Evolutionary conservation across 2,329 filamentous ascomycete species (phyloP).

Genomic region (Pseudogymnoascus sp.): DNA sequence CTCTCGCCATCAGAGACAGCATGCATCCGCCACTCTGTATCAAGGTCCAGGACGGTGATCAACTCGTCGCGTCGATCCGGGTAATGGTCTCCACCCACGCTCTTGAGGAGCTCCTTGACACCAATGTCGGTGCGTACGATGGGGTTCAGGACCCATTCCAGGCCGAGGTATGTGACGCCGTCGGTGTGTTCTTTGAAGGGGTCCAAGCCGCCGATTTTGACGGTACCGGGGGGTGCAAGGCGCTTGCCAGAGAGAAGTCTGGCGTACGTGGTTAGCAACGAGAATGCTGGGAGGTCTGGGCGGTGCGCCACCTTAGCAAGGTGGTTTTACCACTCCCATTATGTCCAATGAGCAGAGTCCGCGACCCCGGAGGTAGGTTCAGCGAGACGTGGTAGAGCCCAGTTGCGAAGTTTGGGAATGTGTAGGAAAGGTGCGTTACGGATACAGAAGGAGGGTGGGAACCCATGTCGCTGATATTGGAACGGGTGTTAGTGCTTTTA

Average conservation of each 20-base stretch:
- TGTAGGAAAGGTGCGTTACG: constrained; percentile 73
- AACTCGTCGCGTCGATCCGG: constrained; percentile 78
- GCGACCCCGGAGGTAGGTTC: constrained; percentile 69
- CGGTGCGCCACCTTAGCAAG: constrained; percentile 49
- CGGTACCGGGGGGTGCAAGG: constrained; percentile 67
- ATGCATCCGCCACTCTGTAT: constrained; percentile 89
- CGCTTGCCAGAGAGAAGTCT: constrained; percentile 84
- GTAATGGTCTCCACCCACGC: constrained; percentile 79
- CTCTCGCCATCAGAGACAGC: constrained; percentile 90
- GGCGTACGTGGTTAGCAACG: not conserved
- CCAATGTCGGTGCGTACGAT: constrained; percentile 94
- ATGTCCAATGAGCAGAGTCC: constrained; percentile 87
- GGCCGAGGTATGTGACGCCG: constrained; percentile 91
- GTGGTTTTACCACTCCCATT: constrained; percentile 98
- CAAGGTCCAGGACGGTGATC: constrained; percentile 81
- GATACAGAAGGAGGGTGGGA: constrained; percentile 41
- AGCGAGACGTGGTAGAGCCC: constrained; percentile 69
- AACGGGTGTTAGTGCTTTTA: constrained; percentile 1
- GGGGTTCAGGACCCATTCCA: constrained; percentile 96
- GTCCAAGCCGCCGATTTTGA: constrained; percentile 74
- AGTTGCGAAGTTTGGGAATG: constrained; percentile 75
- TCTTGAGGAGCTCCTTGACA: constrained; percentile 73
- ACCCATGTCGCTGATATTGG: not conserved
- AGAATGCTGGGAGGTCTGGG: constrained; percentile 28
- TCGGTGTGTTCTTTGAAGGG: constrained; percentile 86